Conservation (phyloP, 1,284 basidiomycete genomes). For the Gymnopus androsaceus region DNA sequence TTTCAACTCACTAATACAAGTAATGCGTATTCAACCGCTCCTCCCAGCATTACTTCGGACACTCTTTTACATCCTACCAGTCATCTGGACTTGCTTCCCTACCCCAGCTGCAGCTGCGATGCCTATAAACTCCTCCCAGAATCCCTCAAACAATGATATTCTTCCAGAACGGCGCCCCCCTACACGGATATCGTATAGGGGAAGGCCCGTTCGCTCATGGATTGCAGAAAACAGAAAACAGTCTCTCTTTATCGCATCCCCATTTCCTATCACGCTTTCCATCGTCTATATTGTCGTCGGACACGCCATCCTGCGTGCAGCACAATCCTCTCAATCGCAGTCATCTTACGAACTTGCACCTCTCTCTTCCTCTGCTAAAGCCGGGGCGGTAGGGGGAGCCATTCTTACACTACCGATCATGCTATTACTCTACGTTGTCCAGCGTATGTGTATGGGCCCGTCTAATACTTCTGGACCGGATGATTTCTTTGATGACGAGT, state of each 20-base stretch:
- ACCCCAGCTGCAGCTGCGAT: background rate
- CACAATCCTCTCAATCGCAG: too few species aligned
- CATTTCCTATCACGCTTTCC: constrained; percentile 34
- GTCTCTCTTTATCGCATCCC: constrained; percentile 26
- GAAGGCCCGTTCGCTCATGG: background rate
- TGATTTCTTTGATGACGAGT: constrained; percentile 35
- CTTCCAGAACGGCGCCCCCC: background rate
- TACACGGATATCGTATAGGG: background rate
- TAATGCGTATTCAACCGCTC: background rate
- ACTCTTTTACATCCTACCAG: constrained; percentile 9
- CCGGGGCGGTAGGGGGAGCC: constrained; percentile 33
- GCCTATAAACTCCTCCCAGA: background rate
- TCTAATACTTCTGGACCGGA: constrained; percentile 18
- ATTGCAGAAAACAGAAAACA: background rate
- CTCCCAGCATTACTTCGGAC: background rate
- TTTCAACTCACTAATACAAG: background rate
- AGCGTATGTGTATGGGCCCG: background rate
- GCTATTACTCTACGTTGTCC: constrained; percentile 29
- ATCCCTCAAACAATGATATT: background rate
- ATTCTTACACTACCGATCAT: constrained; percentile 31
- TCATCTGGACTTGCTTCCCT: background rate
- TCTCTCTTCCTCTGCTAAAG: constrained; percentile 30
- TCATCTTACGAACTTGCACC: constrained; percentile 16
- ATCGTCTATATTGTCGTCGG: constrained; percentile 31
- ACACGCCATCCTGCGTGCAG: constrained; percentile 30